These are phyloP conservation scores for Cutaneotrichosporon spelunceum DNA, from an alignment of 1,284 basidiomycete species.

Conservation along the genomic window DNA sequence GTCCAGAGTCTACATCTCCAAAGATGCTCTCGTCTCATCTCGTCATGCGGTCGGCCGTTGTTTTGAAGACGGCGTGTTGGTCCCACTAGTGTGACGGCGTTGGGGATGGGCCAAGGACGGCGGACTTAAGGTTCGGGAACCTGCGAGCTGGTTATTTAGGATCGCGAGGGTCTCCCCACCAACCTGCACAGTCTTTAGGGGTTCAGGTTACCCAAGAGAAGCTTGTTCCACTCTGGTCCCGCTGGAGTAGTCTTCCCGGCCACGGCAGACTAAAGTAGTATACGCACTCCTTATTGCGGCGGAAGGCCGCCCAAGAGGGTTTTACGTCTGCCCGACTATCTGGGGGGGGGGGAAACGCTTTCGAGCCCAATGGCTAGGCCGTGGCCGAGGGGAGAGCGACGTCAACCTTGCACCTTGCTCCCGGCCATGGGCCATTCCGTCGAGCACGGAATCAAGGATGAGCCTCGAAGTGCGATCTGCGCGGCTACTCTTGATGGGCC, in stretches of 20 bases:
- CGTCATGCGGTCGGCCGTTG: not conserved
- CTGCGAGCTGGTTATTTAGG: not conserved
- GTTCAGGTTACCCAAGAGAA: not conserved
- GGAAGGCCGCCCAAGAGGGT: not conserved
- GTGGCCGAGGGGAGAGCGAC: too few relatives aligned
- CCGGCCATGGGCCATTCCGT: too few relatives aligned
- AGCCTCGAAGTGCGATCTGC: not conserved
- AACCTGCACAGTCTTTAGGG: not conserved
- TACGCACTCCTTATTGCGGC: not conserved
- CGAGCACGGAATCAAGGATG: too few relatives aligned
- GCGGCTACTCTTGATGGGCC: not conserved
- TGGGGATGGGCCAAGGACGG: not conserved
- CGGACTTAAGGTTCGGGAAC: conserved; percentile 1
- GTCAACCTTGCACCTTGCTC: too few relatives aligned
- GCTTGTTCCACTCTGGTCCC: conserved; percentile 1
- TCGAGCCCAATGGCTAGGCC: too few relatives aligned
- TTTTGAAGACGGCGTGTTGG: not conserved
- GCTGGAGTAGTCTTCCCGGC: not conserved
- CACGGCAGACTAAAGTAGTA: not conserved
- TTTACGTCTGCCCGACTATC: too few relatives aligned
- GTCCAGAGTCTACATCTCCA: not conserved
- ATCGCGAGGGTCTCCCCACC: not conserved
- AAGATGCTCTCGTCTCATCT: not conserved
- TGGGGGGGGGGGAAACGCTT: too few relatives aligned
- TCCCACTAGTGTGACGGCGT: not conserved